Conservation (phyloP, 345 rosid genomes). For the Zanthoxylum bungeanum region DNA sequence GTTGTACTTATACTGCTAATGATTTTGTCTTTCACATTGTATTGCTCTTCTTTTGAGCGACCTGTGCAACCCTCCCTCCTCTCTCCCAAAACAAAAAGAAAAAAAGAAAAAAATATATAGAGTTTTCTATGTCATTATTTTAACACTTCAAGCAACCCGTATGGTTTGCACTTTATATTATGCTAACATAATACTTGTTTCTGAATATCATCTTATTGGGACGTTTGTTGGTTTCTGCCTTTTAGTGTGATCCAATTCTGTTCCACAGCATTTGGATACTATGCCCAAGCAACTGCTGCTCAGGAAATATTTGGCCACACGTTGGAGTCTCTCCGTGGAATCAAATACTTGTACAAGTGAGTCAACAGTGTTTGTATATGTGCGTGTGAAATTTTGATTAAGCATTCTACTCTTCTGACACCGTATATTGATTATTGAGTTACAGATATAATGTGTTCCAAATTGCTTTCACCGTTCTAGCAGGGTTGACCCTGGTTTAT, state of each 20-base stretch:
- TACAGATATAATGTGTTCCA: conserved; percentile 93
- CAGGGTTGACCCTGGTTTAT: conserved; percentile 81
- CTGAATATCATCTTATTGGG: conserved; percentile 1
- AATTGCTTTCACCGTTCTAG: conserved; percentile 71
- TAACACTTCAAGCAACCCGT: not conserved
- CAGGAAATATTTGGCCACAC: conserved; percentile 99
- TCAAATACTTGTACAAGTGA: conserved; percentile 92
- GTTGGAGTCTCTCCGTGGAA: conserved; percentile 93
- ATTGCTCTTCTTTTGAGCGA: not conserved
- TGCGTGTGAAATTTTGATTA: not conserved
- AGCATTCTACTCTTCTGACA: conserved; percentile 13
- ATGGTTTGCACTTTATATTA: not conserved
- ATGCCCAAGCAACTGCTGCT: conserved; percentile 98
- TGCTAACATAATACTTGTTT: not conserved
- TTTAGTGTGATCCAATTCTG: conserved; percentile 97
- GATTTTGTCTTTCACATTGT: not conserved
- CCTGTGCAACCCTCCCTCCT: too few relatives aligned
- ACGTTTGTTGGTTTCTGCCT: conserved; percentile 18
- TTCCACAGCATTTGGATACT: conserved; percentile 92
- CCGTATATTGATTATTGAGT: conserved; percentile 7
- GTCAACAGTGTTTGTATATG: conserved; percentile 14
- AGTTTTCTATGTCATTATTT: not conserved
- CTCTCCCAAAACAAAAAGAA: too few relatives aligned
- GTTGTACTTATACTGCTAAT: not conserved
- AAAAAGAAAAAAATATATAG: too few relatives aligned